These are phyloP conservation scores for Boechera stricta DNA, from an alignment of 345 rosid species.

Conservation along the genomic window DNA sequence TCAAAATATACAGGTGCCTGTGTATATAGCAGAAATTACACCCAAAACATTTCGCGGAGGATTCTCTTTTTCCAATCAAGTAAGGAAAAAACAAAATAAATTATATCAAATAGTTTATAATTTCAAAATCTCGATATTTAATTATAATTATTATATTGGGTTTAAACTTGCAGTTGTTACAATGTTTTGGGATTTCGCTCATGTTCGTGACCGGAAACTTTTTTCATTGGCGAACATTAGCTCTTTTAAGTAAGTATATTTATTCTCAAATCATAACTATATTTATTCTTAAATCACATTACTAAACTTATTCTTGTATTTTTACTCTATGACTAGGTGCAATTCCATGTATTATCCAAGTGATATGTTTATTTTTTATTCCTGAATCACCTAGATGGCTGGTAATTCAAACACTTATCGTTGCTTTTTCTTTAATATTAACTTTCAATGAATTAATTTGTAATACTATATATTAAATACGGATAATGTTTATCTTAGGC, in stretches of 20 bases:
- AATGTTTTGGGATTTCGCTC: constrained; percentile 47
- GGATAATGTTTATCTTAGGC: constrained; percentile 33
- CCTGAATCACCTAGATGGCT: constrained; percentile 71
- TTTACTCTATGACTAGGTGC: constrained; percentile 41
- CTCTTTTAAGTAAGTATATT: constrained; percentile 46
- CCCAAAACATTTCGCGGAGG: constrained; percentile 52
- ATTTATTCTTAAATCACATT: not conserved
- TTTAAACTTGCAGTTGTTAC: constrained; percentile 49
- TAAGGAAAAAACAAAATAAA: not conserved
- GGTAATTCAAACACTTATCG: constrained; percentile 33
- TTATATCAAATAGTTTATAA: not conserved
- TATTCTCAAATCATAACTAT: not conserved
- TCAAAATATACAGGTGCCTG: constrained; percentile 44
- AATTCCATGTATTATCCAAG: constrained; percentile 46
- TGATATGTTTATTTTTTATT: constrained; percentile 50
- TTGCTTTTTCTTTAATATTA: not conserved
- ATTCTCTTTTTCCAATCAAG: constrained; percentile 45
- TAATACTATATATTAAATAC: constrained; percentile 1
- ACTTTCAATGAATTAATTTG: not conserved
- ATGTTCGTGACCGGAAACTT: constrained; percentile 52
- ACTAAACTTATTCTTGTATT: not conserved
- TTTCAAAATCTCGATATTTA: not conserved
- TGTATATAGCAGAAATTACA: constrained; percentile 56
- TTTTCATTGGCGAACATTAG: constrained; percentile 57
- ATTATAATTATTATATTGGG: not conserved